phyloP scores from a whole-genome alignment of 2,329 filamentous ascomycete genomes.

The Peltaster fructicola region DNA sequence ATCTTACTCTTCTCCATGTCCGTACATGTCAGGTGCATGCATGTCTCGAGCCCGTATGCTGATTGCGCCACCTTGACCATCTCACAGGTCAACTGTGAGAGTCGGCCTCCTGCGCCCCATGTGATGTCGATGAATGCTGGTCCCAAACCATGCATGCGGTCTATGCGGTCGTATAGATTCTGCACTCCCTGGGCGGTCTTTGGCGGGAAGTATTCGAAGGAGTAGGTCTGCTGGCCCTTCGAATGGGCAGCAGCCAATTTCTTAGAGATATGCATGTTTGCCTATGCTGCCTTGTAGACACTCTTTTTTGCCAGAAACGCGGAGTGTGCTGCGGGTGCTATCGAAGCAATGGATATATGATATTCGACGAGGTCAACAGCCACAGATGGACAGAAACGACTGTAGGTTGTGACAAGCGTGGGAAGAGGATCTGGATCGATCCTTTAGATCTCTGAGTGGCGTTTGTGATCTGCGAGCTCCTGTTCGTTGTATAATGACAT shows the following conservation, averaged over 20 bases:
- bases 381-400: too few relatives aligned
- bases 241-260: conserved; percentile 72
- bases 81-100: conserved; percentile 84
- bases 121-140: conserved; percentile 97
- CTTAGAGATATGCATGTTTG: conserved; percentile 76
- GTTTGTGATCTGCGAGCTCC: conserved; percentile 18
- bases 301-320: too few relatives aligned
- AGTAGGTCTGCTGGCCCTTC: conserved; percentile 73
- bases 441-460: conserved; percentile 10
- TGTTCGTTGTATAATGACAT: conserved; percentile 20
- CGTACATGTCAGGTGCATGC: conserved; percentile 97
- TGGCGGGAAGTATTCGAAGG: conserved; percentile 97
- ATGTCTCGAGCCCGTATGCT: conserved; percentile 90
- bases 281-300: too few relatives aligned
- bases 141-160: conserved; percentile 89
- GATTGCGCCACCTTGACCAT: conserved; percentile 95
- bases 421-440: background rate
- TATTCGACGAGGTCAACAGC: too few relatives aligned
- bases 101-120: conserved; percentile 86
- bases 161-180: conserved; percentile 98
- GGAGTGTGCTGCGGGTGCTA: background rate
- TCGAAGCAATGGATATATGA: too few relatives aligned
- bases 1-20: conserved; percentile 92
- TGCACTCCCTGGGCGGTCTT: conserved; percentile 96
- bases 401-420: background rate